A percentile compares a stretch with the other conserved stretches of the same genome.
phyloP scores from a whole-genome alignment of 495 filamentous ascomycete genomes.

The Aspergillus funiculosus region DNA sequence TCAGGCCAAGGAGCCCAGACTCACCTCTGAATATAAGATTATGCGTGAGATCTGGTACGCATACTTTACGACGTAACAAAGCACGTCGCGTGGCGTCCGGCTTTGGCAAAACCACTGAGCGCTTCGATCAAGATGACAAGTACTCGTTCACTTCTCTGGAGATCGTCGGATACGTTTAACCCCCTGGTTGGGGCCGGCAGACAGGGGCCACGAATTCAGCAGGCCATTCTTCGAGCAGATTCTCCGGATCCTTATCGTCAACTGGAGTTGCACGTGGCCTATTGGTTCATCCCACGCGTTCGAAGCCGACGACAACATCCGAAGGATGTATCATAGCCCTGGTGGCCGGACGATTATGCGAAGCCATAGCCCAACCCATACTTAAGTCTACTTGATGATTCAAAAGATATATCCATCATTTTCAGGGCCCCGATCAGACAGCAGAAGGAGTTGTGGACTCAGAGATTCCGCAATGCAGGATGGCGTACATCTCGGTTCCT shows the following conservation, averaged over 20 bases:
- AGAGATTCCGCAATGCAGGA: constrained; percentile 36
- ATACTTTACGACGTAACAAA: constrained; percentile 35
- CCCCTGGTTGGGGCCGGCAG: constrained; percentile 48
- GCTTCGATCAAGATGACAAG: constrained; percentile 25
- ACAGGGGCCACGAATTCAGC: constrained; percentile 38
- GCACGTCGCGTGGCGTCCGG: constrained; percentile 32
- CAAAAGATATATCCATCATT: constrained; percentile 16
- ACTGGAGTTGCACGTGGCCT: constrained; percentile 33
- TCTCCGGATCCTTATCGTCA: constrained; percentile 18
- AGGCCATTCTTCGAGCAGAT: constrained; percentile 25
- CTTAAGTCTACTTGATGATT: constrained; percentile 24
- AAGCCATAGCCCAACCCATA: constrained; percentile 19
- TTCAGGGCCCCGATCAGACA: constrained; percentile 14
- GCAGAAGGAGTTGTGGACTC: constrained; percentile 26
- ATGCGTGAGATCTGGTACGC: constrained; percentile 39
- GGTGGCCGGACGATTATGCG: constrained; percentile 26
- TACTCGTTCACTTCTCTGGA: constrained; percentile 35
- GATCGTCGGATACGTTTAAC: constrained; percentile 38
- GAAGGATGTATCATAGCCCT: constrained; percentile 12
- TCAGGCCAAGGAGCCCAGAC: constrained; percentile 28
- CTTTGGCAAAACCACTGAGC: constrained; percentile 30
- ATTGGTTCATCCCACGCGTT: constrained; percentile 37
- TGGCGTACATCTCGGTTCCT: constrained; percentile 41
- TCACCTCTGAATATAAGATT: constrained; percentile 45
- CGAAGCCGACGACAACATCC: constrained; percentile 27